phyloP scores from a whole-genome alignment of 2,329 filamentous ascomycete species.

The Lachnellula subtilissima region DNA sequence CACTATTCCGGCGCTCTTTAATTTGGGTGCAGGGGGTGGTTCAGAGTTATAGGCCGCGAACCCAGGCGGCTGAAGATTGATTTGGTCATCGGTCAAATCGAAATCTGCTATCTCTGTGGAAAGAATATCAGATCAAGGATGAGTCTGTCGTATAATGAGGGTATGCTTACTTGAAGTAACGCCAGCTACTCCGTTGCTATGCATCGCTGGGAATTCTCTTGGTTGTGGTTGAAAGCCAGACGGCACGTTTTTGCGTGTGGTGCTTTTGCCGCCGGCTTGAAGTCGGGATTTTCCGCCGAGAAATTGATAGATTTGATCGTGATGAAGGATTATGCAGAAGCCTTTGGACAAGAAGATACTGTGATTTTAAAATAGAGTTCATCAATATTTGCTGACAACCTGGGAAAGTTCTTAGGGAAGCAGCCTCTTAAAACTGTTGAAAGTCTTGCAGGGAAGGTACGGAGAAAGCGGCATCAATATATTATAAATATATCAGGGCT shows the following conservation, averaged over 20 bases:
- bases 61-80: constrained; percentile 8
- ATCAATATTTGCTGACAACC: too few species aligned
- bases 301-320: not conserved
- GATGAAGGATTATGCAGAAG: not conserved
- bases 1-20: constrained; percentile 44
- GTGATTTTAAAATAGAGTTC: too few species aligned
- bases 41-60: constrained; percentile 24
- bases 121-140: constrained; percentile 11
- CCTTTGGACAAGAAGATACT: too few species aligned
- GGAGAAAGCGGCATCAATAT: too few species aligned
- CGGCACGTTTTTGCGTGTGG: not conserved
- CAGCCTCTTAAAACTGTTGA: too few species aligned
- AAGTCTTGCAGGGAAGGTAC: too few species aligned
- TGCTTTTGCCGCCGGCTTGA: not conserved
- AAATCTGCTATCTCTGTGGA: constrained; percentile 25
- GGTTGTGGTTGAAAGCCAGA: not conserved
- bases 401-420: too few species aligned
- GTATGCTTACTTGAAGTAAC: constrained; percentile 22
- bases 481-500: too few species aligned
- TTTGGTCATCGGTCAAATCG: constrained; percentile 24
- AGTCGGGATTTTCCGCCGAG: constrained; percentile 16
- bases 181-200: constrained; percentile 19
- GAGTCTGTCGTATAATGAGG: not conserved
- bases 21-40: constrained; percentile 28
- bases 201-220: constrained; percentile 17